These are phyloP conservation scores for Cutaneotrichosporon sp. DNA, from an alignment of 1,284 basidiomycete genomes.

Conservation along the genomic window DNA sequence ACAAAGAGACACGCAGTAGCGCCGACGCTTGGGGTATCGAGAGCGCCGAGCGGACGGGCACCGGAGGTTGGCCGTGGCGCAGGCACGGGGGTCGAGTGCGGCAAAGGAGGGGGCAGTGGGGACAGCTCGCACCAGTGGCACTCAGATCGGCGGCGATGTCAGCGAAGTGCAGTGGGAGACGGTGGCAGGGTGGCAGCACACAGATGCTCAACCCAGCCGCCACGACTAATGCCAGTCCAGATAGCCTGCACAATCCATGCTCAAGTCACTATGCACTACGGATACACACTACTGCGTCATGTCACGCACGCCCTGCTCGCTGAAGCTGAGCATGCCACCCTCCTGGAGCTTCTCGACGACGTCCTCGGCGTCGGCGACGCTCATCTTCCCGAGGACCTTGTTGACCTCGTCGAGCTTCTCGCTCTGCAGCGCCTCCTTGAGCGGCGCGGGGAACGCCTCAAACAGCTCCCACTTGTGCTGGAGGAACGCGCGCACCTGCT, in stretches of 20 bases:
- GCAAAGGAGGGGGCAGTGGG: too few relatives aligned
- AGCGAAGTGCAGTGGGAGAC: too few relatives aligned
- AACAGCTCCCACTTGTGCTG: constrained; percentile 93
- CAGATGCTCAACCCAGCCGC: too few relatives aligned
- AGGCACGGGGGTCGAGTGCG: too few relatives aligned
- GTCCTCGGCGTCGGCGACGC: constrained; percentile 77
- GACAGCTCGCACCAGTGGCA: too few relatives aligned
- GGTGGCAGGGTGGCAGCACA: too few relatives aligned
- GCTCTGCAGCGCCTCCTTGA: constrained; percentile 75
- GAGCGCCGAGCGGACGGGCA: too few relatives aligned
- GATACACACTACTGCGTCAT: constrained; percentile 35
- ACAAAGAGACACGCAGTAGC: too few relatives aligned
- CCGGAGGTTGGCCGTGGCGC: too few relatives aligned
- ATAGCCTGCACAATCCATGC: not conserved
- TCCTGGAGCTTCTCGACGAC: constrained; percentile 63
- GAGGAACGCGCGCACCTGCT: constrained; percentile 81
- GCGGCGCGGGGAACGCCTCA: constrained; percentile 65
- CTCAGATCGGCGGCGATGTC: too few relatives aligned
- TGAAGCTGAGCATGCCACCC: constrained; percentile 54
- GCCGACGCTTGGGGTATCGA: too few relatives aligned
- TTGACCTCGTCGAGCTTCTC: constrained; percentile 83
- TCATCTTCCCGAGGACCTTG: constrained; percentile 83
- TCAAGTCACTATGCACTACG: not conserved
- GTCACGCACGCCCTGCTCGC: constrained; percentile 42
- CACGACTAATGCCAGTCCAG: too few relatives aligned